Base-by-base conservation (phyloP, 805 yeast species). In the Lachancea dasiensis region DNA sequence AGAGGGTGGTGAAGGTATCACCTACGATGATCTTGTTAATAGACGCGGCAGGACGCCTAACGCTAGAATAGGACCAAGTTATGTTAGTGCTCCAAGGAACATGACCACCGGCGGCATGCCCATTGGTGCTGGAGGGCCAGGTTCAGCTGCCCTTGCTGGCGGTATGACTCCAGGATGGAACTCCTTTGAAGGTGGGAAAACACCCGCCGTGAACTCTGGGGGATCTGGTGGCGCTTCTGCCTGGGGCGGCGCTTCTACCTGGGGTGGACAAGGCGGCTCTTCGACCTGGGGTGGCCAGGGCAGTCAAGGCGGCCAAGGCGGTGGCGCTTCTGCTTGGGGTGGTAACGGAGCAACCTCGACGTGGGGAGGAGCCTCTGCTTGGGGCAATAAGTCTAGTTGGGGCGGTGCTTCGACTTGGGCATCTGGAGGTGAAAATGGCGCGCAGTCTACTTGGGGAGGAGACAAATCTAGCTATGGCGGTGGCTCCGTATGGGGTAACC, bases 1-100 rank as follows among this genome's bases (percentile, higher is more conserved):
- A 45, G 65, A 76, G 40, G 66, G 74, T 36, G 86, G 86, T 32
- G 78, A 71, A 47, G 72, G 86, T 41, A 69, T 82, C 28, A 81
- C 95, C 14, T 86, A 85, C 57, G 81, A 82, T 50, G 84, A 86
- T 46, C 82, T 85, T 50, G 71, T 86, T 36, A 85, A 79, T 27
- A 58, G 63, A 45, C 63, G 65, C 38, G 67, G 68, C 39, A 54
- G 56, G 47, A 55, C 65, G n/a, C 60, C 64, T 46, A 63, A 53
- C 34, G 54, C 56, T 6, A 52, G 60, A 38, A 50, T 58, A 31
- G 63, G 65, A 10, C 60, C 64, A 48, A 52, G 64, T 43, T 54
- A 54, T 34, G 59, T 54, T 17, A 54, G 61, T 42, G 58, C 54
- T 10, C 63, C 56, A 49, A 55, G 58, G 50, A 48, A 45, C 38